Evolutionary conservation across 2,329 filamentous ascomycete genomes (phyloP), one percentile per base, ranked within the genome.

Genomic region (Hysterium pulicare): DNA sequence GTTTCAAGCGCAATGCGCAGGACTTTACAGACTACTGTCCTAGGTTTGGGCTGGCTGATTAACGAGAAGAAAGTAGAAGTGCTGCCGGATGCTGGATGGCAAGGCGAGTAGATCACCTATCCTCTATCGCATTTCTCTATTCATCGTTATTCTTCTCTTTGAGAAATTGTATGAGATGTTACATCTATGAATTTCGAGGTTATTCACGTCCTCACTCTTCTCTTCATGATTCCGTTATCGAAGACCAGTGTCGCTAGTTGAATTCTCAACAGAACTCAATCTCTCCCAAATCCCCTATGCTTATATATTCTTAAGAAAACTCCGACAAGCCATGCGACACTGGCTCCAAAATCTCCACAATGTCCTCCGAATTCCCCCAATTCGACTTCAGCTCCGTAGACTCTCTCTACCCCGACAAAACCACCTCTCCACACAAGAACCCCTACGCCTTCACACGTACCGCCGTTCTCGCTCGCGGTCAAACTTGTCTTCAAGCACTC

Each of bases 1-100:
- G 57, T 87, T 23, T 77, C 79, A 37, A 84, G 81, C 54, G 79
- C 83, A 1, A 83, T 86, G 79, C 70, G 73, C 13, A 73, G 83
- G 22, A 85, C 82, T 2, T 68, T 86, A 22, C 79, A 87, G 63
- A 86, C 83, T 2, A 76, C 82, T 1, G 67, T 76, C 32, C 68
- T 77, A 7, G 74, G 75, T 0, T 67, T 86, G 1, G 75, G 77
- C 50, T 84, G 76, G 73, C 66, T 86, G 34, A 68, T 81, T 37
- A 71, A 64, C n/a, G 53, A 54, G 36, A 62, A 59, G 42, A 53
- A 53, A 13, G 67, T 82, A 16, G 72, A 70, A 34, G 71, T 84
- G 19, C 64, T 76, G 36, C 75, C 78, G 1, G 73, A 81, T 53
- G 81, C 83, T 3, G 72, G 73, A 41, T 86, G 83, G 83, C 83